Base-by-base conservation (phyloP, 139 green algal genomes). In the Pedinophyceae sp. region DNA sequence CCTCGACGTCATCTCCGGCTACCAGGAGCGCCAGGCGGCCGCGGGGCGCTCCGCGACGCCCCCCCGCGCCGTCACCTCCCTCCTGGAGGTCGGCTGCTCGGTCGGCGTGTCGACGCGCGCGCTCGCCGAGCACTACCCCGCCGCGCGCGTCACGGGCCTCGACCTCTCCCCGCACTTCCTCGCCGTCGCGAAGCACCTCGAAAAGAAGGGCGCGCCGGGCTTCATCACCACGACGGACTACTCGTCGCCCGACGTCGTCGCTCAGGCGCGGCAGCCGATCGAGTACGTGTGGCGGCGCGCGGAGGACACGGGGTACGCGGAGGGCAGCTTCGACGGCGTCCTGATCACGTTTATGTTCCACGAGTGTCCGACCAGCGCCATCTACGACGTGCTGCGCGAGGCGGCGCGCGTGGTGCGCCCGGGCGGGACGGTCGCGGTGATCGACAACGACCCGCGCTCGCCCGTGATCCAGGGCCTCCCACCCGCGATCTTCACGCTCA, bases 121-220 rank as follows among this genome's bases (percentile, higher is more conserved):
- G 57, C 60, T 93, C 24, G 76, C 75, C 19, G 45, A 57, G 0
- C 57, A 52, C 7, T 91, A 66, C 27, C 74, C 77, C 1, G 27
- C 65, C 10, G 73, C 70, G 1, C 22, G 52, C 10, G 52, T 86
- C 22, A 81, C 63, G 15, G 79, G 86, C 2, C 41, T 93, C 28
- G 85, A 94, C 62, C 58, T 87, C 17, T 87, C 72, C 0, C 76
- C 87, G 5, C 79, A 94, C 74, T 84, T 95, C 50, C 61, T 95
- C 29, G 75, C 85, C 0, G 87, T 95, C 17, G 87, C 84, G 0
- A 73, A 90, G 67, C 63, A 73, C 22, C 52, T 74, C 18, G 70
- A 85, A 10, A 24, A 22, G 25, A 55, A 27, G 51, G 28, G 25
- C 16, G 39, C 18, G 17, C 20, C 27, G 47, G 47, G 39, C 54